Evolutionary conservation across 495 filamentous ascomycete species (phyloP).

Genomic region (Chaetomium cochliodes): DNA sequence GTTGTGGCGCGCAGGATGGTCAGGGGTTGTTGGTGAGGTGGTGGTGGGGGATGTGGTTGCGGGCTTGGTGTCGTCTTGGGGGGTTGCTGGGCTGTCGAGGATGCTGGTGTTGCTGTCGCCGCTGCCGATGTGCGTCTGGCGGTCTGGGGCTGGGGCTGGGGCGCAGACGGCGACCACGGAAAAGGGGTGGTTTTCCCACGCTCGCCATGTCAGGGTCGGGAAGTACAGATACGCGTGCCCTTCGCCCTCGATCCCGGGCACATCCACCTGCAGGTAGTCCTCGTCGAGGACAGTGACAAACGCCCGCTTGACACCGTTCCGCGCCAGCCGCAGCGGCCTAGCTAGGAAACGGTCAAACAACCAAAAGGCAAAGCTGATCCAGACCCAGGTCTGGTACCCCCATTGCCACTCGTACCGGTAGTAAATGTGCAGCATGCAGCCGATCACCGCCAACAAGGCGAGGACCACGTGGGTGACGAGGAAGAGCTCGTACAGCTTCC

Average conservation of each 20-base stretch:
- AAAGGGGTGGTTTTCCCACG: slow-evolving; percentile 6
- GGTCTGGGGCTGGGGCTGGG: background rate
- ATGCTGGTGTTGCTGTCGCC: background rate
- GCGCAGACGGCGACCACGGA: background rate
- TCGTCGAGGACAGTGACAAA: background rate
- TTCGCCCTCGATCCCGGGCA: background rate
- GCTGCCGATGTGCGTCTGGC: background rate
- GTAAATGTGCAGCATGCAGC: background rate
- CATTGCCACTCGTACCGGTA: background rate
- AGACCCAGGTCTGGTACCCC: slow-evolving; percentile 1
- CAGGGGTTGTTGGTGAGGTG: too few species aligned
- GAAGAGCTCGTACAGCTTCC: slow-evolving; percentile 1
- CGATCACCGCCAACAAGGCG: background rate
- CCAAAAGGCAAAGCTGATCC: background rate
- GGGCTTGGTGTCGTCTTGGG: background rate
- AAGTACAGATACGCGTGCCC: background rate
- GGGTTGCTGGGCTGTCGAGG: background rate
- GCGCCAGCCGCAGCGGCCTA: background rate
- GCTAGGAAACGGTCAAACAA: background rate
- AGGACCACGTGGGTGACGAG: background rate
- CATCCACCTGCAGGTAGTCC: background rate
- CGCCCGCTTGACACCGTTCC: background rate
- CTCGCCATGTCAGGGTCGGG: background rate
- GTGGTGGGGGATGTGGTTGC: too few species aligned
- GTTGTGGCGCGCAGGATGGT: too few species aligned